Evolutionary conservation across 345 rosid species (phyloP).

Genomic region (Arabis alpina): DNA sequence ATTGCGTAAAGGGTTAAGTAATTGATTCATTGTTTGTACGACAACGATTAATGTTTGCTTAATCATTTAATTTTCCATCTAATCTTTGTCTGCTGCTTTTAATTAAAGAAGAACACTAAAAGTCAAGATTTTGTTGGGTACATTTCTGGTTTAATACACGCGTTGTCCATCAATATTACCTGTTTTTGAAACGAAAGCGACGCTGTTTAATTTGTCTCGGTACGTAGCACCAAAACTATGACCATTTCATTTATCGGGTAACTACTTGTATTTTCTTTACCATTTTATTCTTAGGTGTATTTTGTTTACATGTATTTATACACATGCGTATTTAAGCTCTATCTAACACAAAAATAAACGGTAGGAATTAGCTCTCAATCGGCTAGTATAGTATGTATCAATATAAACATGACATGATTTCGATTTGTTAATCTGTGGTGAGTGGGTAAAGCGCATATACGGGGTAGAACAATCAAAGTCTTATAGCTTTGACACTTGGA

Average conservation of each 20-base stretch:
- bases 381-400: too few relatives aligned
- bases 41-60: background rate
- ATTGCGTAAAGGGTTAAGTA: slow-evolving; percentile 31
- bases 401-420: background rate
- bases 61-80: slow-evolving; percentile 9
- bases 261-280: background rate
- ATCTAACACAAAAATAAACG: background rate
- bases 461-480: background rate
- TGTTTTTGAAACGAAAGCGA: background rate
- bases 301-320: background rate
- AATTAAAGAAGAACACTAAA: slow-evolving; percentile 2
- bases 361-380: background rate
- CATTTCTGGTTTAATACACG: slow-evolving; percentile 30
- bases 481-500: slow-evolving; percentile 24
- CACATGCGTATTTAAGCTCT: background rate
- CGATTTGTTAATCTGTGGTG: background rate
- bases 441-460: background rate
- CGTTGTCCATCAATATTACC: slow-evolving; percentile 15
- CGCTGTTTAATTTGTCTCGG: background rate
- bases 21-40: slow-evolving; percentile 17
- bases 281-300: background rate
- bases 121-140: slow-evolving; percentile 3
- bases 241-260: background rate
- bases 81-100: slow-evolving; percentile 35
- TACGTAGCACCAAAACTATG: slow-evolving; percentile 4